These are phyloP conservation scores for Hypericum androsaemum DNA, from an alignment of 345 rosid genomes.

Conservation along the genomic window DNA sequence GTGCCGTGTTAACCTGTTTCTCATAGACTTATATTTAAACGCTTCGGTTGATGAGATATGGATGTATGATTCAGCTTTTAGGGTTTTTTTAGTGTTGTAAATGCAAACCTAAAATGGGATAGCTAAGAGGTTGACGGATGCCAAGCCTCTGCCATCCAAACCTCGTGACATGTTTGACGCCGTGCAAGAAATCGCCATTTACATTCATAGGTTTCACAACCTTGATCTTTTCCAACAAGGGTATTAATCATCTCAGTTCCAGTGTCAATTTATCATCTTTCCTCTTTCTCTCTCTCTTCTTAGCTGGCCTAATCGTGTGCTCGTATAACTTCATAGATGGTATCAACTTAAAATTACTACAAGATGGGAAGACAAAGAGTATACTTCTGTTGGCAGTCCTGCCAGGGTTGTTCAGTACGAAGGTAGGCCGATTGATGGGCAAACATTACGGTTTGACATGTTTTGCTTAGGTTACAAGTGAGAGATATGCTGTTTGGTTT, in stretches of 20 bases:
- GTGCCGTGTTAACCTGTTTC: too few species aligned
- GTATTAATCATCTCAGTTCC: conserved; percentile 25
- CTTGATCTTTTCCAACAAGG: conserved; percentile 92
- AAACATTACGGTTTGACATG: neutral
- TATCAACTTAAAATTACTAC: conserved; percentile 75
- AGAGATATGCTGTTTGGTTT: conserved; percentile 7
- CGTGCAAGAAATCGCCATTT: conserved; percentile 74
- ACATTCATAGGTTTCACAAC: conserved; percentile 73
- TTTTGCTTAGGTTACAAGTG: too few species aligned
- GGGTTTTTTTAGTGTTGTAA: conserved; percentile 32
- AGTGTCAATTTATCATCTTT: neutral
- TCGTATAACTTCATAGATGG: conserved; percentile 40
- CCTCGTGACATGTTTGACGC: conserved; percentile 58
- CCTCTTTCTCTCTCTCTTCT: neutral
- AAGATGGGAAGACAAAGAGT: conserved; percentile 72
- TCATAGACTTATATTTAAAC: too few species aligned
- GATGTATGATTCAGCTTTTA: conserved; percentile 41
- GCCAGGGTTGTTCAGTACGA: conserved; percentile 93
- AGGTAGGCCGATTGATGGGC: conserved; percentile 34
- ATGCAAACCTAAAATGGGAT: conserved; percentile 17
- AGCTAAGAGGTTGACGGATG: conserved; percentile 41
- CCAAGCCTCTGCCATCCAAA: conserved; percentile 25
- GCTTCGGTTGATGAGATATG: too few species aligned
- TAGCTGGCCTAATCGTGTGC: neutral
- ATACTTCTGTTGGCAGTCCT: conserved; percentile 45